Evolutionary conservation across 192 early-diverging fungal species (phyloP), one percentile per base, ranked within the genome.

Genomic region (Allomyces macrogynus): DNA sequence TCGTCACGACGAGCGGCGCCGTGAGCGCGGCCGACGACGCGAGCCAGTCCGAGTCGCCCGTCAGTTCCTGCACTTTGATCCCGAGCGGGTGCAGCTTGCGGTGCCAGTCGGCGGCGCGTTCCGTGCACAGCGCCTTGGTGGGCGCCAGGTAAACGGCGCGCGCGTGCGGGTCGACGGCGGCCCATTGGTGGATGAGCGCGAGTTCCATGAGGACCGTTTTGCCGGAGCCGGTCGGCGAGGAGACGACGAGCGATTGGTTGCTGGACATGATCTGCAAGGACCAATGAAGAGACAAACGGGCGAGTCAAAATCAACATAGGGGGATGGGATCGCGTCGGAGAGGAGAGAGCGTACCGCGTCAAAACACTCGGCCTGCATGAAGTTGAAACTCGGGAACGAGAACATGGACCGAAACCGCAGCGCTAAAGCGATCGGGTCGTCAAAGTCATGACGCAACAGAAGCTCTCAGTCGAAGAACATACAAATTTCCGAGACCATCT

Each of bases 111-210:
- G 62, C 20, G 32, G 68, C 70, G 49, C 81, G 74, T 66, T 88
- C 86, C 5, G 74, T 68, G 61, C 84, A 86, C 14, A 88, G 72
- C 1, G 84, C 79, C 72, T 79, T 81, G 7, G 83, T 81, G 0
- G 86, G 84, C 0, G 83, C 84, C 65, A 88, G 69, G 71, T 88
- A 88, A 20, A 88, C 69, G 9, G 74, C 77, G 57, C 77, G 79
- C 24, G 70, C 68, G 14, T 67, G 62, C 3, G 43, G 43, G 54
- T 61, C 23, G 1, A n/a, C 22, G 22, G 60, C 22, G 10, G 3
- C 1, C 11, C 20, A 1, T 60, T n/a, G 2, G 16, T 22, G 12
- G 54, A 74, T 68, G 44, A 72, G 64, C 32, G 72, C 81, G 16
- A 87, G 66, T 65, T 85, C 83, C 75, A 85, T 72, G 24, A 87